phyloP scores from a whole-genome alignment of 129 eudicot genomes.

The Deinandra increscens region DNA sequence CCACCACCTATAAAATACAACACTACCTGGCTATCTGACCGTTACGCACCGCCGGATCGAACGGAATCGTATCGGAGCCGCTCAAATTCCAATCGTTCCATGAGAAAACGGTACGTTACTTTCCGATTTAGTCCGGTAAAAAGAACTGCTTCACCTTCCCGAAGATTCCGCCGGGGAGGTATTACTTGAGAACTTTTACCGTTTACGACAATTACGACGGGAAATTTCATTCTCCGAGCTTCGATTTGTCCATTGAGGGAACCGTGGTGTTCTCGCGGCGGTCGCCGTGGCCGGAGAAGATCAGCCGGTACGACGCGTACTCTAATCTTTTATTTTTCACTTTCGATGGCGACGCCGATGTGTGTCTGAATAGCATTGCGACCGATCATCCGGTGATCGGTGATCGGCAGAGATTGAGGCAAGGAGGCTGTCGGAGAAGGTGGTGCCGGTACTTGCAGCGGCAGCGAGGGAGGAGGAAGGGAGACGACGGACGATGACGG shows the following conservation, averaged over 20 bases:
- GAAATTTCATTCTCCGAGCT: slow-evolving; percentile 71
- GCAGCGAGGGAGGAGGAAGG: no score
- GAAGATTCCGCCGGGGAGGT: slow-evolving; percentile 48
- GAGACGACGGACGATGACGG: no score
- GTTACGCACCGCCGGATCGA: slow-evolving; percentile 69
- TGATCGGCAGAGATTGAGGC: no score
- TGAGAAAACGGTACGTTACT: slow-evolving; percentile 81
- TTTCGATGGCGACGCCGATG: slow-evolving; percentile 51
- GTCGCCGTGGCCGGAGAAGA: slow-evolving; percentile 82
- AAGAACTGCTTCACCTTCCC: slow-evolving; percentile 89
- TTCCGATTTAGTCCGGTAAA: slow-evolving; percentile 78
- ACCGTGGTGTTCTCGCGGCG: slow-evolving; percentile 78
- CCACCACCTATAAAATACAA: slow-evolving; percentile 60
- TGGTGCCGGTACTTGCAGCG: no score
- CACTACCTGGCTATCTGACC: slow-evolving; percentile 87
- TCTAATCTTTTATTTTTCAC: slow-evolving; percentile 72
- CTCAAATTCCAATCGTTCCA: slow-evolving; percentile 53
- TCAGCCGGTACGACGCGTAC: slow-evolving; percentile 67
- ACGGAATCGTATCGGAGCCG: slow-evolving; percentile 88
- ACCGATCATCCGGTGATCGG: slow-evolving; percentile 91
- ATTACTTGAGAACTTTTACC: slow-evolving; percentile 65
- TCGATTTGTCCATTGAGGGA: slow-evolving; percentile 83
- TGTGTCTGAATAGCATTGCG: slow-evolving; percentile 89
- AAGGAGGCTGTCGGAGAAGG: no score
- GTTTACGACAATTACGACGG: slow-evolving; percentile 95